Base-by-base conservation (phyloP, 1,139 yeast genomes). In the Zygotorulaspora mrakii region DNA sequence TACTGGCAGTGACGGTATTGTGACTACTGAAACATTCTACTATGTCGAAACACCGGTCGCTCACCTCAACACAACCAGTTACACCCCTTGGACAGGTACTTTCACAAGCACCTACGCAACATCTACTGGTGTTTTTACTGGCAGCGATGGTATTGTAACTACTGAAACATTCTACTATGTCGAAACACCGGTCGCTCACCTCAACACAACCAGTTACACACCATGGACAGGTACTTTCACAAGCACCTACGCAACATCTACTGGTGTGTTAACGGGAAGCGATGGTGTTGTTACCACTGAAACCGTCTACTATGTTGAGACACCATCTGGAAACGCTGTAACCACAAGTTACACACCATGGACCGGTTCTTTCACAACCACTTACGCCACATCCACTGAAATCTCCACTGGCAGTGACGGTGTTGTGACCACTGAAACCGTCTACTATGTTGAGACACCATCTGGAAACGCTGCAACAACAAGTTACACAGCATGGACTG, bases 351-450 rank as follows among this genome's bases (percentile, higher is more conserved):
- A 31, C 37, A 26, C 28, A 6, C 14, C 14, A 12, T 36, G 44
- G 40, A 35, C 33, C 12, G 39, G 38, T 17, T 16, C 45, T 10
- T 17, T n/a, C 8, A 40, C 47, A 5, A 17, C 41, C 5, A 33
- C 47, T 1, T 29, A 32, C 5, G 39, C 48, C 5, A 40, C 40
- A 2, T 30, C 24, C 4, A 28, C 46, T 11, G 31, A 42, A 11
- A 24, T 31, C 16, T 40, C 40, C 4, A 34, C 23, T 17, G 20
- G 11, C 18, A 21, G 25, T 17, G 31, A 12, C 12, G 14, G 28
- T 17, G 3, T 16, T 28, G 21, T 16, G 22, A 21, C 16, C 12
- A 31, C 30, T 14, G 33, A 18, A 13, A 32, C 35, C 17, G 17
- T 28, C 31, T 39, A 36, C 28, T 6, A 11, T 2, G 17, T 23